A percentile compares a stretch with the other conserved stretches of the same genome.
These are phyloP conservation scores for Platanthera guangdongensis DNA, from an alignment of 106 monocot species.

Conservation along the genomic window DNA sequence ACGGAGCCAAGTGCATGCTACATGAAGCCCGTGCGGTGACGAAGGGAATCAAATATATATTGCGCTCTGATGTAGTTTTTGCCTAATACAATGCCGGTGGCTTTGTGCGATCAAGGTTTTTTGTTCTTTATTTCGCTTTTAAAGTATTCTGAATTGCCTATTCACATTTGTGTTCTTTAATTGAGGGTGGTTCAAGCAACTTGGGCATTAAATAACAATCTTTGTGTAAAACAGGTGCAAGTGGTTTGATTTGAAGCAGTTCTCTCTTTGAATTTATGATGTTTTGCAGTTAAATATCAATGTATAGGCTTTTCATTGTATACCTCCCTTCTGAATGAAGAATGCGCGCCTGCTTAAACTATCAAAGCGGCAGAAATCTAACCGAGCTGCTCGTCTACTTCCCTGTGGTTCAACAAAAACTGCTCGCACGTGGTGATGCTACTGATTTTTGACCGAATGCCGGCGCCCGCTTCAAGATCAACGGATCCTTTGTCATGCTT, in stretches of 20 bases:
- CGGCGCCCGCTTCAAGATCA: too few species aligned
- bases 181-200: not conserved
- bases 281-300: not conserved
- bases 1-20: conserved; percentile 83
- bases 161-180: not conserved
- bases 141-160: not conserved
- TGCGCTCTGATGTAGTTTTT: conserved; percentile 87
- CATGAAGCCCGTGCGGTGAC: conserved; percentile 89
- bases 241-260: not conserved
- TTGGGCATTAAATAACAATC: not conserved
- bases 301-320: too few species aligned
- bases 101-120: not conserved
- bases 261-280: not conserved
- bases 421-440: too few species aligned
- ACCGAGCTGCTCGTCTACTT: too few species aligned
- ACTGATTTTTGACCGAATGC: too few species aligned
- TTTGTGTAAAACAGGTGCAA: not conserved
- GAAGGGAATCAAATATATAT: conserved; percentile 66
- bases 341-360: too few species aligned
- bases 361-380: too few species aligned
- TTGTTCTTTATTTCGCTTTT: not conserved
- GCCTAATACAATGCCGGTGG: conserved; percentile 17
- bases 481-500: too few species aligned
- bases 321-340: too few species aligned
- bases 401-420: too few species aligned